These are phyloP conservation scores for Piromyces sp. DNA, from an alignment of 192 early-diverging fungal species.

Conservation along the genomic window DNA sequence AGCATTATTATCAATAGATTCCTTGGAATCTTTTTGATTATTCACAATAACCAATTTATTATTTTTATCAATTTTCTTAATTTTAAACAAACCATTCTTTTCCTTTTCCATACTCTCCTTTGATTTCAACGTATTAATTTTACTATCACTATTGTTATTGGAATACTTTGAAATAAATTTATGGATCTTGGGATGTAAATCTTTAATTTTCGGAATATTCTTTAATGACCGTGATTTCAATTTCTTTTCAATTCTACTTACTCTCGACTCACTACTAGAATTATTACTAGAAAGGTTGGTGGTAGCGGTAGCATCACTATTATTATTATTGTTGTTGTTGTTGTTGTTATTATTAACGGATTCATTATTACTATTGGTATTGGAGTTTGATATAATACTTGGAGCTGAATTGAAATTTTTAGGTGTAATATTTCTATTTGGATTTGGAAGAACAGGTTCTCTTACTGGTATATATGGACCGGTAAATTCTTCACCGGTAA, in stretches of 20 bases:
- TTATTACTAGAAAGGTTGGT: neutral
- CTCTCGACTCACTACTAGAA: neutral
- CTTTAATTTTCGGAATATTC: neutral
- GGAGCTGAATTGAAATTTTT: no score
- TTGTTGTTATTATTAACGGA: neutral
- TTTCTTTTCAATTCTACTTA: neutral
- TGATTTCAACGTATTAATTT: neutral
- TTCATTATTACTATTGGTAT: neutral
- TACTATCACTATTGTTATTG: neutral
- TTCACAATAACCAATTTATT: neutral
- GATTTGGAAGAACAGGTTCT: neutral
- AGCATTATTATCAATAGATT: no score
- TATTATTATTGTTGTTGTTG: neutral
- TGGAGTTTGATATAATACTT: no score
- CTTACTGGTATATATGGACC: neutral
- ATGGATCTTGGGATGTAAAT: neutral
- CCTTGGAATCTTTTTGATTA: neutral
- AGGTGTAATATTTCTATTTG: neutral
- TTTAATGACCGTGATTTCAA: neutral
- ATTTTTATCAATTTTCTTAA: neutral
- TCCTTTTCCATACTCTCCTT: neutral
- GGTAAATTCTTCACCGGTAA: constrained; percentile 25
- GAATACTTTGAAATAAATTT: neutral
- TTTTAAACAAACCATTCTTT: neutral
- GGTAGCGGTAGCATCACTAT: no score